Evolutionary conservation across 331 rosid species (phyloP), one percentile per base, ranked within the genome.

Genomic region (Ulmus americana): DNA sequence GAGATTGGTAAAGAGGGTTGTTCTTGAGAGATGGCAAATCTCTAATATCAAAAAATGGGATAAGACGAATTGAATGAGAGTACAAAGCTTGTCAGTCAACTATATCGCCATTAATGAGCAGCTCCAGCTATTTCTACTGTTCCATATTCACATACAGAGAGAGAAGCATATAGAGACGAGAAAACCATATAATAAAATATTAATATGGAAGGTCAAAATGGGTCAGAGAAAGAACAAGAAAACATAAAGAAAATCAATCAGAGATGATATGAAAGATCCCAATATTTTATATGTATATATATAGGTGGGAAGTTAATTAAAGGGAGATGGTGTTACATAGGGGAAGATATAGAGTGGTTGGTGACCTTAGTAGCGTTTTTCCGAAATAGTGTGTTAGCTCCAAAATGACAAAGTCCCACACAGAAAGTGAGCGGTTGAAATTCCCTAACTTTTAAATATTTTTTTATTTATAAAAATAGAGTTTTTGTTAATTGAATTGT

Each of bases 391-490:
- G 91, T 77, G 8, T 76, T 84, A 70, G 84, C 77, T 84, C 45
- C 55, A 83, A 49, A 40, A 45, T 70, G 56, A 68, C 68, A 11
- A 5, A 44, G 64, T 67, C 79, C 69, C 10, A 18, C 12, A n/a
- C 28, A 35, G 81, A 85, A 88, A 80, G 88, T 14, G 77, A 80
- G 85, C 75, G 51, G 85, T 76, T 85, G 59, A 63, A 64, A 67
- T 88, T 49, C 82, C 65, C 10, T 59, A 66, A 65, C 49, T 62
- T 42, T 44, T 44, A 46, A 11, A 9, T 15, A 45, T 55, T 40
- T 18, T 65, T 28, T 72, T 54, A 50, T 73, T 58, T n/a, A n/a
- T n/a, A 5, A 18, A 54, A 71, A 39, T 5, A 0, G 0, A 22
- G 58, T 8, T 66, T 46, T 51, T 45, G 44, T 55, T 58, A 44